These are phyloP conservation scores for Pseudogymnoascus sp. DNA, from an alignment of 2,329 filamentous ascomycete species.

Conservation along the genomic window DNA sequence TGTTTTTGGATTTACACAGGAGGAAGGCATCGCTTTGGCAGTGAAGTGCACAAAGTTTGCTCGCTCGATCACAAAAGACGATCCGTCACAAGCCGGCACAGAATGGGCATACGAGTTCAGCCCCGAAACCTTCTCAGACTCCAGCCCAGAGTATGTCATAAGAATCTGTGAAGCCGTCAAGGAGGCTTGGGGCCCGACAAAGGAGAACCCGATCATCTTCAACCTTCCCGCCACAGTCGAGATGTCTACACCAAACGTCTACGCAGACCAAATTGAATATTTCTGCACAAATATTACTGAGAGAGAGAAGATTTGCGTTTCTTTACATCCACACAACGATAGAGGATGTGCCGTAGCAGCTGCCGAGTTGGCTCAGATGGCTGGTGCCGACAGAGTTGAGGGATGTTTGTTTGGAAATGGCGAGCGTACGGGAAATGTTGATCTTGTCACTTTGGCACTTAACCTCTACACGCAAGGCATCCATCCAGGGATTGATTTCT, in stretches of 20 bases:
- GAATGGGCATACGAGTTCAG: slow-evolving; percentile 77
- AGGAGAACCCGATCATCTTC: slow-evolving; percentile 81
- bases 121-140: slow-evolving; percentile 86
- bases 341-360: slow-evolving; percentile 83
- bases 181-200: slow-evolving; percentile 78
- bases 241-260: slow-evolving; percentile 89
- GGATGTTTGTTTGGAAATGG: slow-evolving; percentile 92
- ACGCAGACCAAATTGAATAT: slow-evolving; percentile 93
- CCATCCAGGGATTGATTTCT: slow-evolving; percentile 80
- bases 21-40: slow-evolving; percentile 73
- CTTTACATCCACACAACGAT: slow-evolving; percentile 91
- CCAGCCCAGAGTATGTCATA: slow-evolving; percentile 72
- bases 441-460: slow-evolving; percentile 82
- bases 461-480: slow-evolving; percentile 95
- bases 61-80: slow-evolving; percentile 79
- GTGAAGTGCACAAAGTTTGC: slow-evolving; percentile 81
- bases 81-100: slow-evolving; percentile 48
- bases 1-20: slow-evolving; percentile 80
- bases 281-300: slow-evolving; percentile 82
- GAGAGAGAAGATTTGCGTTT: slow-evolving; percentile 79
- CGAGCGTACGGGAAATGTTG: slow-evolving; percentile 91
- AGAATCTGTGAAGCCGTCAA: slow-evolving; percentile 88
- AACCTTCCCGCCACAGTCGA: slow-evolving; percentile 96
- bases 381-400: slow-evolving; percentile 87
- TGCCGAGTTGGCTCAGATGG: slow-evolving; percentile 91